Evolutionary conservation across 2,329 filamentous ascomycete genomes (phyloP).

Genomic region (Metarhizium humberi): DNA sequence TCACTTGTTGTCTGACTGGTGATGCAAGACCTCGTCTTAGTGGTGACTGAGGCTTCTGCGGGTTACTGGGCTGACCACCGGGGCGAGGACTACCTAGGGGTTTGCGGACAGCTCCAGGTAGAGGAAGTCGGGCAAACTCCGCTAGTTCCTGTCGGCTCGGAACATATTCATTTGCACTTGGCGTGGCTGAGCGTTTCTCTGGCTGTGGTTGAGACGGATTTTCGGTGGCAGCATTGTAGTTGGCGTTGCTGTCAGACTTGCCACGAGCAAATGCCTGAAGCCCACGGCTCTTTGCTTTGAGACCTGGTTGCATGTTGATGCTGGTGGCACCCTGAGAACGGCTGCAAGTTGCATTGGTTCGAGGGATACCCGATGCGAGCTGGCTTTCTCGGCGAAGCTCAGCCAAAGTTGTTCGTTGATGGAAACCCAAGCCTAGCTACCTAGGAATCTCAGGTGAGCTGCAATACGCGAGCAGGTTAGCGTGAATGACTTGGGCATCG

Average conservation of each 20-base stretch:
- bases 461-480: not conserved
- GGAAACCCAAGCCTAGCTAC: too few relatives aligned
- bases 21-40: conserved; percentile 2
- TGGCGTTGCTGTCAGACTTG: conserved; percentile 14
- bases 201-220: conserved; percentile 8
- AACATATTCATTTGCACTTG: conserved; percentile 7
- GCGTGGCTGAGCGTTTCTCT: conserved; percentile 12
- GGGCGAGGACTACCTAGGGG: conserved; percentile 1
- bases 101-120: conserved; percentile 19
- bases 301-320: conserved; percentile 21
- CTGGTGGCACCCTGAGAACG: not conserved
- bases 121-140: conserved; percentile 25
- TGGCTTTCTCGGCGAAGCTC: not conserved
- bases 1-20: conserved; percentile 10
- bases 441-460: not conserved
- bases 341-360: not conserved
- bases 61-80: conserved; percentile 7
- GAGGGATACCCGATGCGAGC: not conserved
- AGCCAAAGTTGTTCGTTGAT: too few relatives aligned
- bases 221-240: conserved; percentile 11
- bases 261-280: conserved; percentile 22
- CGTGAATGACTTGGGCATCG: not conserved
- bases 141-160: conserved; percentile 19
- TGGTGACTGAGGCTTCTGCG: conserved; percentile 14
- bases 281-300: conserved; percentile 22